phyloP scores from a whole-genome alignment of 352 stramenopile species.

The Phytophthora fragariae region DNA sequence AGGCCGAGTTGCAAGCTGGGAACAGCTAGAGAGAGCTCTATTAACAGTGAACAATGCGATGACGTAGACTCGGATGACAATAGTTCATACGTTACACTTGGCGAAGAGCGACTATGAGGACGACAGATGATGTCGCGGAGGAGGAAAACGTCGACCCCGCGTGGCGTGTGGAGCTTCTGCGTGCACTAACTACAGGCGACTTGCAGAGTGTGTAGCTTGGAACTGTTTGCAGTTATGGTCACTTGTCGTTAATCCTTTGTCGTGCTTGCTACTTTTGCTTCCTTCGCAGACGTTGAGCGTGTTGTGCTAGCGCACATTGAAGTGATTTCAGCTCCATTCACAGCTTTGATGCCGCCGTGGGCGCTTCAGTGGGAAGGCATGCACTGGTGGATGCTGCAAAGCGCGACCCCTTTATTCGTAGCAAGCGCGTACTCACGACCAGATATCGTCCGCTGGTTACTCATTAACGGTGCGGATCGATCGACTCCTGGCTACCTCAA shows the following conservation, averaged over 20 bases:
- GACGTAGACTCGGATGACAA: neutral
- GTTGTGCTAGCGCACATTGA: constrained; percentile 57
- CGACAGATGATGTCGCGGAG: constrained; percentile 20
- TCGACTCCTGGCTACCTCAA: constrained; percentile 58
- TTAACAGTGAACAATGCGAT: neutral
- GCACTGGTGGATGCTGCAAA: constrained; percentile 79
- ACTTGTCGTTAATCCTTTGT: neutral
- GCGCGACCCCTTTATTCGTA: constrained; percentile 72
- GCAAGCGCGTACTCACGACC: constrained; percentile 65
- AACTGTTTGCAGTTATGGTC: neutral
- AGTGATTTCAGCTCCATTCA: constrained; percentile 61
- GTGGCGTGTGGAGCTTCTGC: constrained; percentile 44
- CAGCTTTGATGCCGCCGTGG: constrained; percentile 57
- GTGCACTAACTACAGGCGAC: constrained; percentile 40
- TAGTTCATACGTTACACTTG: constrained; percentile 22
- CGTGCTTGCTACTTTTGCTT: neutral
- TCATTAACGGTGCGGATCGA: constrained; percentile 66
- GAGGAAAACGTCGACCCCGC: constrained; percentile 30
- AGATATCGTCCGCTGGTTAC: constrained; percentile 62
- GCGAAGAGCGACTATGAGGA: constrained; percentile 8
- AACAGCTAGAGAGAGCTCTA: constrained; percentile 5
- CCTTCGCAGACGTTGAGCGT: constrained; percentile 39
- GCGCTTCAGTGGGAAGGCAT: constrained; percentile 74
- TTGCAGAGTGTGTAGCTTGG: constrained; percentile 28
- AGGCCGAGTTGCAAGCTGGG: constrained; percentile 37